Evolutionary conservation across 1,284 basidiomycete genomes (phyloP).

Genomic region (Apiotrichum veenhuisii): DNA sequence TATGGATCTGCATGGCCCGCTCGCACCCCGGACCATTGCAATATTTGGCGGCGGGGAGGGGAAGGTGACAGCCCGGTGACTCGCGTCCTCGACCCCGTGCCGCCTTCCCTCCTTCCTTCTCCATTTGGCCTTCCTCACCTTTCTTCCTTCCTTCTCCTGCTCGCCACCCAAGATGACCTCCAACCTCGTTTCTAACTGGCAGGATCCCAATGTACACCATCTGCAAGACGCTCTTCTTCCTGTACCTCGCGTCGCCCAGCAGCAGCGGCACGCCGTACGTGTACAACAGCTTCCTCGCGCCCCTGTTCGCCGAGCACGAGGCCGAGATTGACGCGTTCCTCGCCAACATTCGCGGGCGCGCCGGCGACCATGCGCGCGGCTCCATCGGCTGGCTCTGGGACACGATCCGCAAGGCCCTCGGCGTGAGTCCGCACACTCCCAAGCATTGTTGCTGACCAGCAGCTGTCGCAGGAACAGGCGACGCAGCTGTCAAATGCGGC

Average conservation of each 20-base stretch:
- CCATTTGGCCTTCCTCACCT: neutral
- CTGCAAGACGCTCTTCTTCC: conserved; percentile 63
- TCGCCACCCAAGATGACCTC: neutral
- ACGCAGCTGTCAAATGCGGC: conserved; percentile 4
- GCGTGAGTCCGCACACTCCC: conserved; percentile 26
- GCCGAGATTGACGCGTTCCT: conserved; percentile 64
- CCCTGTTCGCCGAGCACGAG: conserved; percentile 65
- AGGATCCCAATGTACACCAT: conserved; percentile 81
- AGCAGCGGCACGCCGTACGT: conserved; percentile 67
- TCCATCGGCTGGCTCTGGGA: conserved; percentile 41
- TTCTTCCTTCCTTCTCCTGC: neutral
- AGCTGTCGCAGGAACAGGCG: conserved; percentile 15
- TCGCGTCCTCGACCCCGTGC: too few species aligned
- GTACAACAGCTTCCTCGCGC: conserved; percentile 63
- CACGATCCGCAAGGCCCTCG: conserved; percentile 33
- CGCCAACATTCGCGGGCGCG: conserved; percentile 33
- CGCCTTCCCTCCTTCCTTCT: too few species aligned
- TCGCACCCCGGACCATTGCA: too few species aligned
- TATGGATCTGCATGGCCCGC: too few species aligned
- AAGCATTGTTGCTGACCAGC: neutral
- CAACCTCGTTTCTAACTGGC: conserved; percentile 1
- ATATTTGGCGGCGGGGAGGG: too few species aligned
- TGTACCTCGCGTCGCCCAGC: conserved; percentile 70
- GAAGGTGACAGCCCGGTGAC: too few species aligned
- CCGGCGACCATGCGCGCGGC: conserved; percentile 29